Base-by-base conservation (phyloP, 192 early-diverging fungal species). In the Mortierella hygrophila region DNA sequence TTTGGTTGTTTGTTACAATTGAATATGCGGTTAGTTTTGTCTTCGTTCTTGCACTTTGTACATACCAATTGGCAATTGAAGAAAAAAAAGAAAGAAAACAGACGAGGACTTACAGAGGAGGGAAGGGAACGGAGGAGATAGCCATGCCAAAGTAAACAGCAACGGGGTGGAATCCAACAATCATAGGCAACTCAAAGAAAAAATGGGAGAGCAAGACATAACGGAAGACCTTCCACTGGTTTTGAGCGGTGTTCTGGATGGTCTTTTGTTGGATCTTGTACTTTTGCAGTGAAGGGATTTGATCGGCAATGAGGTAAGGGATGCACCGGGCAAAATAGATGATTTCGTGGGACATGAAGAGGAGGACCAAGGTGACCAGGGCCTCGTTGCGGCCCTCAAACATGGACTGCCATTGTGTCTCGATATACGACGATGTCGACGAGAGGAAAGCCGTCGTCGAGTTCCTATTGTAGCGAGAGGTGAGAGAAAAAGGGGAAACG, bases 271-370 rank as follows among this genome's bases (percentile, higher is more conserved):
- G 98, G 79, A 99, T 95, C 91, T 96, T 97, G 92, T 97, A 99
- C 87, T 96, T 93, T 78, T 95, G 92, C 84, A 98, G 91, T 18
- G 89, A 90, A 4, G 98, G 97, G 76, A 99, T 96, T 75, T 93
- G 92, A 88, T 99, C 98, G 79, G 94, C 94, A 69, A 95, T 87
- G 46, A 93, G 86, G 85, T 95, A 99, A 37, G 97, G 97, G n/a
- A 97, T 38, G 88, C 94, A 97, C 35, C 97, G 94, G n/a, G 93
- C 94, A 91, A 97, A 98, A 89, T 96, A 98, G 75, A 97, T 96
- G 54, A 96, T 68, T 89, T 99, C 96, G 92, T 99, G 97, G 91
- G 96, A 93, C 41, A 93, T 41, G 87, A 99, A 97, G 49, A 95
- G 89, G 54, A 97, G 87, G 20, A 95, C 72, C 35, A 95, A 93